Conservation (phyloP, 1,139 yeast genomes). For the Yamadazyma spencermartinsiae region DNA sequence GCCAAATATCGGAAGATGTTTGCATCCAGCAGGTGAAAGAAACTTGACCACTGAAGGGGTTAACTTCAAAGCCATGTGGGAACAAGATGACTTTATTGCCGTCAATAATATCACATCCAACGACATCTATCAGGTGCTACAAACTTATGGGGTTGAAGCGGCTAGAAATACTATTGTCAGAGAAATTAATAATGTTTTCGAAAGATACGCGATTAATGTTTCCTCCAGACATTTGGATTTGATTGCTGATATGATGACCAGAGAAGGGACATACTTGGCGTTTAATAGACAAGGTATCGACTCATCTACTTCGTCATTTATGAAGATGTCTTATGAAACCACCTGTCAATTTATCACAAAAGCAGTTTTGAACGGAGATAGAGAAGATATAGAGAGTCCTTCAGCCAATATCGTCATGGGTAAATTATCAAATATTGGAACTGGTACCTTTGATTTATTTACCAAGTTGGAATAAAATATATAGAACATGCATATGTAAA, state of each 20-base stretch:
- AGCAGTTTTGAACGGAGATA: slow-evolving; percentile 90
- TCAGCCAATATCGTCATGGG: slow-evolving; percentile 96
- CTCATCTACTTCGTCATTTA: slow-evolving; percentile 89
- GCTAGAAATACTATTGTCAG: slow-evolving; percentile 96
- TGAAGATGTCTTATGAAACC: slow-evolving; percentile 99
- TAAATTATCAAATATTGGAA: slow-evolving; percentile 87
- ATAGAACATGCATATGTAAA: slow-evolving; percentile 5
- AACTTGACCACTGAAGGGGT: slow-evolving; percentile 96
- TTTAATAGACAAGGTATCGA: slow-evolving; percentile 99
- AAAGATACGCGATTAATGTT: slow-evolving; percentile 93
- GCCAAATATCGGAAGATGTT: slow-evolving; percentile 88
- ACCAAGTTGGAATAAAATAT: slow-evolving; percentile 46
- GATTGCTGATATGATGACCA: slow-evolving; percentile 98
- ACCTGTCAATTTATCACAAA: slow-evolving; percentile 96
- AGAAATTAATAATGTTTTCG: slow-evolving; percentile 94
- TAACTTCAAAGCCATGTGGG: slow-evolving; percentile 98
- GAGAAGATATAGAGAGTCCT: slow-evolving; percentile 87
- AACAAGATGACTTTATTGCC: slow-evolving; percentile 86
- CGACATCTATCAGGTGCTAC: slow-evolving; percentile 88
- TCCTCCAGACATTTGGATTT: slow-evolving; percentile 92
- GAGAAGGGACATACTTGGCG: slow-evolving; percentile 96
- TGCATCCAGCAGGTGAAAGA: slow-evolving; percentile 69
- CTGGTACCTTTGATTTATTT: slow-evolving; percentile 91
- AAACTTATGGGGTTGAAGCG: slow-evolving; percentile 97
- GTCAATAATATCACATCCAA: slow-evolving; percentile 88